Evolutionary conservation across 495 filamentous ascomycete genomes (phyloP).

Genomic region (Apiosordaria backusii): DNA sequence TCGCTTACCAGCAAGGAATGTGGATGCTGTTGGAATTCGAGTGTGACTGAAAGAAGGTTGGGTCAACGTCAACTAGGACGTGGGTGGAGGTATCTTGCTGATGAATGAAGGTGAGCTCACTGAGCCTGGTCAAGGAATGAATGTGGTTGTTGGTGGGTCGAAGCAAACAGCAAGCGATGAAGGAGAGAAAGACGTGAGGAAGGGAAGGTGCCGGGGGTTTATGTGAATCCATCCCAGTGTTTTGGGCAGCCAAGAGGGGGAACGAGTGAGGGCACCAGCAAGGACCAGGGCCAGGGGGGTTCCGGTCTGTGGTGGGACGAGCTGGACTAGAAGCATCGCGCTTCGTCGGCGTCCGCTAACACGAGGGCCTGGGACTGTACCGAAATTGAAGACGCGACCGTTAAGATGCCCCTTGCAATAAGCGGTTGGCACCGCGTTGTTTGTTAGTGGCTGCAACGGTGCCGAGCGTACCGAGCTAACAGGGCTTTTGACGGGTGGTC

Average conservation of each 20-base stretch:
- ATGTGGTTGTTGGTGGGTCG: slow-evolving; percentile 23
- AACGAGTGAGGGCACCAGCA: not conserved
- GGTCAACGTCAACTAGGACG: not conserved
- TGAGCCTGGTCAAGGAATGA: slow-evolving; percentile 42
- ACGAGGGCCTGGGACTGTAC: slow-evolving; percentile 1
- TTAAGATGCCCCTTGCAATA: slow-evolving; percentile 2
- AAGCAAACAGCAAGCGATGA: slow-evolving; percentile 18
- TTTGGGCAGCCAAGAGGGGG: slow-evolving; percentile 11
- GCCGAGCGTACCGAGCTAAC: slow-evolving; percentile 15
- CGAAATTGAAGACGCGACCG: not conserved
- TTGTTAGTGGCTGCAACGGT: not conserved
- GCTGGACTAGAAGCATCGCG: not conserved
- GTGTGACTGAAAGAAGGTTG: not conserved
- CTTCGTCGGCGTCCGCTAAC: not conserved
- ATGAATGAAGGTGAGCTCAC: slow-evolving; percentile 27
- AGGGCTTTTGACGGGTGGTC: slow-evolving; percentile 12
- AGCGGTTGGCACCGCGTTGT: not conserved
- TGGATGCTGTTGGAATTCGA: not conserved
- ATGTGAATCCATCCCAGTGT: slow-evolving; percentile 12
- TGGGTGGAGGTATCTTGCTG: slow-evolving; percentile 3
- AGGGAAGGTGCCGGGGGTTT: slow-evolving; percentile 15
- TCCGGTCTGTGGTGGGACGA: not conserved
- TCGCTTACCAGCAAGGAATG: slow-evolving; percentile 7
- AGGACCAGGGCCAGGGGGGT: not conserved
- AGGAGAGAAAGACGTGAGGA: slow-evolving; percentile 20